Base-by-base conservation (phyloP, 495 filamentous ascomycete genomes). In the Penicillium turbatum region DNA sequence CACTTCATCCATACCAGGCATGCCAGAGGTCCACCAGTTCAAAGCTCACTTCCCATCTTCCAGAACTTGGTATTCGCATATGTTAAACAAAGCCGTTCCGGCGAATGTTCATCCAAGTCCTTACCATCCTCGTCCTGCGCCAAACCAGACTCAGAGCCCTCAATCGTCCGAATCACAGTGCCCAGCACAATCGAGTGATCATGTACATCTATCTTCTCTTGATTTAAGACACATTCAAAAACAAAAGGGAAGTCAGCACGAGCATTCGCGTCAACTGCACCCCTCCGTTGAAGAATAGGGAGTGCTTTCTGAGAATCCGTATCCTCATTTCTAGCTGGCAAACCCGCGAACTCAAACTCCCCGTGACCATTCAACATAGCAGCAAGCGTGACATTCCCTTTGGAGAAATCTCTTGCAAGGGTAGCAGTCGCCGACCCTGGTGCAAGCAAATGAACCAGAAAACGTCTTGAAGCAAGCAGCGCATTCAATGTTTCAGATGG, bases 401-500 rank as follows among this genome's bases (percentile, higher is more conserved):
- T 61, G 0, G 71, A 73, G 53, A 80, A 79, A 24, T 73, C 71
- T n/a, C 70, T 56, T 4, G 78, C 77, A 2, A 76, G 65, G 1
- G 54, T 63, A 6, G 68, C 69, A 8, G 64, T 72, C 5, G 53
- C 63, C 30, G 48, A 52, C 12, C 50, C 51, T 10, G 67, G 69
- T 29, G 64, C 64, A 10, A 77, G 67, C 12, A 77, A 51, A 54
- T 77, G 74, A 5, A 77, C 69, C 9, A 77, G 64, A 58, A 81
- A 79, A 1, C 68, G 60, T 3, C 62, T 52, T 0, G 71, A 82
- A 6, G 64, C 54, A 31, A 73, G 59, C 4, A 95, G 75, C 0
- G 87, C 86, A 52, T 76, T 72, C 32, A 85, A 71, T 3, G 88
- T 95, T n/a, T 79, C 79, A 29, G 86, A 89, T 9, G 89, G 88